Conservation (phyloP, 2,329 filamentous ascomycete species). For the Epichloe scottii region DNA sequence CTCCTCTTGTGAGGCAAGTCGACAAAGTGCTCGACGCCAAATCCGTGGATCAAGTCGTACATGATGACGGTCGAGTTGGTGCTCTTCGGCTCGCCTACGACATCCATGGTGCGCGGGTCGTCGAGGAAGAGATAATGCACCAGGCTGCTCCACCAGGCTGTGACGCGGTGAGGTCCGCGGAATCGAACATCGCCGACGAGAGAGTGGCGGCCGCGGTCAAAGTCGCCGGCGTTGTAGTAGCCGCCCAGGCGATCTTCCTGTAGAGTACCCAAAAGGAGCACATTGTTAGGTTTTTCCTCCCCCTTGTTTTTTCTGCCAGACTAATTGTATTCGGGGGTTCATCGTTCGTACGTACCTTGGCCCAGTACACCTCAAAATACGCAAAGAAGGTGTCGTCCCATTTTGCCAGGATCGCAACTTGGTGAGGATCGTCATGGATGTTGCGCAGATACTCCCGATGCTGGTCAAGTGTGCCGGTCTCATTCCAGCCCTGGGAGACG, state of each 20-base stretch:
- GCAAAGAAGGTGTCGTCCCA: conserved; percentile 60
- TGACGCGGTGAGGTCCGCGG: conserved; percentile 47
- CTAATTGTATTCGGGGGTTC: not conserved
- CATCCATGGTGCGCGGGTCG: conserved; percentile 41
- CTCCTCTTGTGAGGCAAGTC: conserved; percentile 62
- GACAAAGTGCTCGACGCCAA: conserved; percentile 59
- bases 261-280: not conserved
- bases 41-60: conserved; percentile 64
- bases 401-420: conserved; percentile 51
- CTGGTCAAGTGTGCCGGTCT: conserved; percentile 60
- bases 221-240: conserved; percentile 43
- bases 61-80: conserved; percentile 57
- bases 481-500: conserved; percentile 64
- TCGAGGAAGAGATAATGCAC: conserved; percentile 53
- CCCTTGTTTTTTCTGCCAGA: no score
- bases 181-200: conserved; percentile 47
- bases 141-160: conserved; percentile 48
- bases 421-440: conserved; percentile 56
- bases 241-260: conserved; percentile 44
- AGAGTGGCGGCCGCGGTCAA: conserved; percentile 45
- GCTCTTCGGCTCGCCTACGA: conserved; percentile 60
- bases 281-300: not conserved
- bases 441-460: conserved; percentile 30
- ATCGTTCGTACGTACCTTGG: conserved; percentile 29
- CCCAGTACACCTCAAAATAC: conserved; percentile 73